Percentiles rank a stretch among this genome's conserved stretches.
phyloP scores from a whole-genome alignment of 768 basidiomycete genomes.

The Boletus speciosus region DNA sequence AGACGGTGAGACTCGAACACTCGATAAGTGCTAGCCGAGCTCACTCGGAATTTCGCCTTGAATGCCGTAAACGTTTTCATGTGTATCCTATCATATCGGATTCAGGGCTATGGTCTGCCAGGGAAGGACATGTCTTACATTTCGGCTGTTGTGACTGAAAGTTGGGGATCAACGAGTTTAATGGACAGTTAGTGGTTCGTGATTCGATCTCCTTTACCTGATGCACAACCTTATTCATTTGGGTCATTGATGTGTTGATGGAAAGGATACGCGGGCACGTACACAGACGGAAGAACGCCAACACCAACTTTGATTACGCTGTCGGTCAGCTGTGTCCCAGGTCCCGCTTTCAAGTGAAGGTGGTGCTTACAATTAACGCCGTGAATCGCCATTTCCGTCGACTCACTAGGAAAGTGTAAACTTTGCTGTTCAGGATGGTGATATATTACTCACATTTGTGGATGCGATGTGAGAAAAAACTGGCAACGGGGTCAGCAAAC shows the following conservation, averaged over 20 bases:
- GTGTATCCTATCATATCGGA: constrained; percentile 19
- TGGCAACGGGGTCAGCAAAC: not conserved
- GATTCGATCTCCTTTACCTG: constrained; percentile 17
- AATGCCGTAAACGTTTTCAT: constrained; percentile 24
- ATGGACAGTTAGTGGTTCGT: constrained; percentile 5
- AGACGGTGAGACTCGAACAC: not conserved
- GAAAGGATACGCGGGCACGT: constrained; percentile 3
- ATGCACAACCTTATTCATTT: constrained; percentile 34
- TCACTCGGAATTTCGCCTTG: constrained; percentile 22
- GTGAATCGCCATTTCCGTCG: constrained; percentile 31
- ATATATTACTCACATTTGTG: constrained; percentile 9
- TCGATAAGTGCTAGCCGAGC: not conserved
- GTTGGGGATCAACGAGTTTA: constrained; percentile 13
- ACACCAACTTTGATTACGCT: constrained; percentile 17
- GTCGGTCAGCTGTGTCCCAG: not conserved
- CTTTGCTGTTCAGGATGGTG: not conserved
- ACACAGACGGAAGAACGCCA: constrained; percentile 33
- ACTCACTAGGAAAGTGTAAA: constrained; percentile 21
- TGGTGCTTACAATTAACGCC: constrained; percentile 32
- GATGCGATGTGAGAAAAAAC: constrained; percentile 13
- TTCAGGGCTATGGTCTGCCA: not conserved
- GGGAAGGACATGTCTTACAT: constrained; percentile 20
- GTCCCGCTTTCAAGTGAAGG: not conserved
- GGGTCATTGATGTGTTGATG: not conserved
- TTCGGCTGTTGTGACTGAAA: constrained; percentile 28